A percentile compares a stretch with the other conserved stretches of the same genome.
These are phyloP conservation scores for Coniochaeta hoffmannii DNA, from an alignment of 2,329 filamentous ascomycete genomes.

Conservation along the genomic window DNA sequence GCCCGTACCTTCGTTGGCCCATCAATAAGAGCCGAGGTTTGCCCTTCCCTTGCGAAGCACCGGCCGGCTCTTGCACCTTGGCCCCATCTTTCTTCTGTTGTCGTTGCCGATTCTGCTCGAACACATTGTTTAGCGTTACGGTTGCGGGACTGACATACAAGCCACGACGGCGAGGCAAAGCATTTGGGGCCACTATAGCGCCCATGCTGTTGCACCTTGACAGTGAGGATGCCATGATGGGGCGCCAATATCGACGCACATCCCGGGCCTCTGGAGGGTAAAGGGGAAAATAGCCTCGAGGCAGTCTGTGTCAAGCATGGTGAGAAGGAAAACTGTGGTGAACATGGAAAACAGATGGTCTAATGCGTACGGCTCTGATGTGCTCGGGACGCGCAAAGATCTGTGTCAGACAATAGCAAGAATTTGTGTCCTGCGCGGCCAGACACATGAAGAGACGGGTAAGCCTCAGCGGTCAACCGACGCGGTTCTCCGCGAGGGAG, in stretches of 20 bases:
- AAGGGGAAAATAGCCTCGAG: neutral
- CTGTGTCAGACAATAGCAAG: neutral
- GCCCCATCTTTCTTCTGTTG: conserved; percentile 40
- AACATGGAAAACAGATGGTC: neutral
- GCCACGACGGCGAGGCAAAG: conserved; percentile 23
- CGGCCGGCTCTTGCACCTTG: conserved; percentile 35
- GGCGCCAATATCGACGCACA: neutral
- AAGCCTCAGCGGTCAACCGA: neutral
- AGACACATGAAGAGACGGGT: neutral
- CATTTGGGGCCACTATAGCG: conserved; percentile 6
- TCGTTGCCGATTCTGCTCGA: conserved; percentile 51
- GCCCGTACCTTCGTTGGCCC: conserved; percentile 84
- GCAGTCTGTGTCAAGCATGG: neutral
- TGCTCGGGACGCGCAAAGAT: neutral
- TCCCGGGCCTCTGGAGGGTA: neutral
- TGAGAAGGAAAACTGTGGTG: neutral
- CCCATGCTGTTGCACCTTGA: conserved; percentile 9
- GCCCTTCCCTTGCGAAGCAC: conserved; percentile 45
- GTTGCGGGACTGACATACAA: conserved; percentile 46
- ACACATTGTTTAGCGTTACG: conserved; percentile 57
- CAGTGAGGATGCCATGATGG: conserved; percentile 17
- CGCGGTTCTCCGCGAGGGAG: neutral
- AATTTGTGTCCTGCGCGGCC: neutral
- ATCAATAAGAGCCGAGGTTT: conserved; percentile 87
- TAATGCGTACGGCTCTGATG: neutral